These are phyloP conservation scores for Irineochytrium annulatum DNA, from an alignment of 192 early-diverging fungal genomes.

Conservation along the genomic window DNA sequence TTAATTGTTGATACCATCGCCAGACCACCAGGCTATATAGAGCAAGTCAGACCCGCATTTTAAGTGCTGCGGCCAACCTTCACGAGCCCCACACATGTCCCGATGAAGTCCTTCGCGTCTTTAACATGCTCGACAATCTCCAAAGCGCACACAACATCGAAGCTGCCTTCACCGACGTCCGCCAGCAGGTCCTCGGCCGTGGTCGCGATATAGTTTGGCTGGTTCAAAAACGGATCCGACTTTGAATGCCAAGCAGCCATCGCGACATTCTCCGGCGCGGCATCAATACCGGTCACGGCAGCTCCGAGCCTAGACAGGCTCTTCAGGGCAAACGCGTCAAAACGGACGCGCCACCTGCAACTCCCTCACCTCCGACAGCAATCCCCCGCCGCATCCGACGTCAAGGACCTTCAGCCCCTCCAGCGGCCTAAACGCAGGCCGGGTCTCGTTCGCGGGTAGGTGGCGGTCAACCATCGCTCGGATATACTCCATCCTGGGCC, in stretches of 20 bases:
- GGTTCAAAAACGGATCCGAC: constrained; percentile 60
- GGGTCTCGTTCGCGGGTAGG: not conserved
- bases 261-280: constrained; percentile 73
- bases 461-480: constrained; percentile 35
- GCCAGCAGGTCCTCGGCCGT: constrained; percentile 11
- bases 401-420: constrained; percentile 66
- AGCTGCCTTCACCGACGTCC: constrained; percentile 35
- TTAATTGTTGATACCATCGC: constrained; percentile 91
- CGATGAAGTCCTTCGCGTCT: constrained; percentile 67
- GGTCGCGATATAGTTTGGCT: not conserved
- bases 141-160: constrained; percentile 78
- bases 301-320: constrained; percentile 74
- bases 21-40: constrained; percentile 57
- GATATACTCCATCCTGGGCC: constrained; percentile 66
- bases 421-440: constrained; percentile 36
- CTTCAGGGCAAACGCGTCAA: constrained; percentile 25
- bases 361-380: constrained; percentile 73
- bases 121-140: constrained; percentile 94
- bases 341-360: no score
- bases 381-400: constrained; percentile 92
- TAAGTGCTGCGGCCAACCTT: constrained; percentile 38
- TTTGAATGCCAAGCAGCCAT: constrained; percentile 71
- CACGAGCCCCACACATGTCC: constrained; percentile 57
- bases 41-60: not conserved
- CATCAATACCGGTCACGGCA: constrained; percentile 76